phyloP scores from a whole-genome alignment of 495 filamentous ascomycete genomes.

The Hypoxylon lenormandii region DNA sequence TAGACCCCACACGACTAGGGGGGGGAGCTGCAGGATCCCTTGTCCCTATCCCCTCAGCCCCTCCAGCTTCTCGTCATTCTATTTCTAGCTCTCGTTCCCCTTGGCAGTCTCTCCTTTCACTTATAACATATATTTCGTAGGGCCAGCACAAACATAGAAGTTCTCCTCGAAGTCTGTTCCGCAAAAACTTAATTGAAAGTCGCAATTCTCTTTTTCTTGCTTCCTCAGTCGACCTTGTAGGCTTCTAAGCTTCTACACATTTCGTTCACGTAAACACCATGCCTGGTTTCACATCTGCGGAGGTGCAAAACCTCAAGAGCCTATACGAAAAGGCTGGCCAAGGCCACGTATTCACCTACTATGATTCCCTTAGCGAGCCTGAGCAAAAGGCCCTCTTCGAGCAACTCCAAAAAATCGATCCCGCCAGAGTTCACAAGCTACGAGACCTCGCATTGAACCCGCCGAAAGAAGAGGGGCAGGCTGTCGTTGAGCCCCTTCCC shows the following conservation, averaged over 20 bases:
- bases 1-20: neutral
- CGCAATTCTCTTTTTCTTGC: neutral
- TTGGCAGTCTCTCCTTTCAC: constrained; percentile 4
- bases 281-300: constrained; percentile 74
- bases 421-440: constrained; percentile 83
- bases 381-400: constrained; percentile 84
- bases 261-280: constrained; percentile 23
- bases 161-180: neutral
- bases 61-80: constrained; percentile 28
- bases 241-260: neutral
- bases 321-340: constrained; percentile 84
- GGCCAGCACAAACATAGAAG: neutral
- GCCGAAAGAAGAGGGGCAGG: constrained; percentile 66
- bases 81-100: constrained; percentile 23
- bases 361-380: constrained; percentile 74
- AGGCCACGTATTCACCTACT: constrained; percentile 92
- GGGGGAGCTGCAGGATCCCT: constrained; percentile 18
- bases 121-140: neutral
- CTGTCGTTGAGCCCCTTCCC: constrained; percentile 88
- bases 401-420: constrained; percentile 84
- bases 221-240: neutral
- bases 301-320: constrained; percentile 77
- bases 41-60: constrained; percentile 37
- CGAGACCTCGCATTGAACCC: constrained; percentile 84
- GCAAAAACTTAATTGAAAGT: neutral